phyloP scores from a whole-genome alignment of 2,329 filamentous ascomycete species.

The Hymenoscyphus infarciens region DNA sequence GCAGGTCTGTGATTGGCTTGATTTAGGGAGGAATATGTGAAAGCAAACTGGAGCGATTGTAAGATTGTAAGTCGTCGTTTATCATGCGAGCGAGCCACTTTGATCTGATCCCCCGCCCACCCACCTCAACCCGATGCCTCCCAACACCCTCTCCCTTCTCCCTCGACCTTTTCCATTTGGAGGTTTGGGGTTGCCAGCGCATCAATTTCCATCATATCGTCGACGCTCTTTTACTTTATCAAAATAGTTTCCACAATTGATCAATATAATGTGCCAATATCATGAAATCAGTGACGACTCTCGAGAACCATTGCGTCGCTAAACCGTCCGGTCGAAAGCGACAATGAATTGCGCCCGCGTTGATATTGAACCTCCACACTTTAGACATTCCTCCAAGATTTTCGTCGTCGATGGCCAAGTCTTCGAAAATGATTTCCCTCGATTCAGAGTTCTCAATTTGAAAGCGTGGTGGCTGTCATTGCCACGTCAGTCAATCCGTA shows the following conservation, averaged over 20 bases:
- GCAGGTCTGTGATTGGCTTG: constrained; percentile 13
- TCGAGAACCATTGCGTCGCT: constrained; percentile 11
- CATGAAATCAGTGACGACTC: constrained; percentile 20
- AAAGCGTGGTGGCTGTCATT: constrained; percentile 12
- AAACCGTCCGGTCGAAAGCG: constrained; percentile 14
- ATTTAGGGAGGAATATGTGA: neutral
- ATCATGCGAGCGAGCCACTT: neutral
- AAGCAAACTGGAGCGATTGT: neutral
- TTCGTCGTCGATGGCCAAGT: neutral
- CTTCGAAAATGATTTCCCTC: neutral
- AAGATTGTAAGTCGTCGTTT: neutral
- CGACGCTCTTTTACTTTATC: constrained; percentile 9
- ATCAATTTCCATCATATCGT: constrained; percentile 15
- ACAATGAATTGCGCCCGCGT: constrained; percentile 14
- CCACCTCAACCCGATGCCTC: constrained; percentile 13
- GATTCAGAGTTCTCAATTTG: neutral
- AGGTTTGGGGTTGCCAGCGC: constrained; percentile 15
- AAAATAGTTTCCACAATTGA: constrained; percentile 14
- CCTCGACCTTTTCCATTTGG: constrained; percentile 17
- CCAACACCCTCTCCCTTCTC: constrained; percentile 9
- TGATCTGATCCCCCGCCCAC: constrained; percentile 9
- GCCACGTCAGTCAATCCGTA: neutral
- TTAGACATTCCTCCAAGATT: neutral
- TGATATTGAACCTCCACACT: constrained; percentile 7
- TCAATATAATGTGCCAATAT: constrained; percentile 12